These are phyloP conservation scores for Xylaria hypoxylon DNA, from an alignment of 2,329 filamentous ascomycete species.

Conservation along the genomic window DNA sequence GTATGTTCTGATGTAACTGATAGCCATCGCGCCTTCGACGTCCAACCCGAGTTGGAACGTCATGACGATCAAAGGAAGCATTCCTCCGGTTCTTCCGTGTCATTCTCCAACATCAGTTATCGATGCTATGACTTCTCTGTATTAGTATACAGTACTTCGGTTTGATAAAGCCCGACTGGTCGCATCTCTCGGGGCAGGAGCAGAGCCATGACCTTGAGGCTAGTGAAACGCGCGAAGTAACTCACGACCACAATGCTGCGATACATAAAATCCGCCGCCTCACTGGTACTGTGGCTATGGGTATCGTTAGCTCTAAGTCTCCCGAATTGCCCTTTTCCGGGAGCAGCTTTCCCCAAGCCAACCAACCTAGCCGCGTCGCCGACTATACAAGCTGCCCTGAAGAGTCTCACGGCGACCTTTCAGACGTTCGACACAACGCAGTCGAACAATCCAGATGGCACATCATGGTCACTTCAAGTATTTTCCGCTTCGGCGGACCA, in stretches of 20 bases:
- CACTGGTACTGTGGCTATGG: slow-evolving; percentile 11
- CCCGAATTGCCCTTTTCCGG: slow-evolving; percentile 53
- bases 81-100: neutral
- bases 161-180: slow-evolving; percentile 7
- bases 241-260: slow-evolving; percentile 11
- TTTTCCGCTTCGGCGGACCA: slow-evolving; percentile 45
- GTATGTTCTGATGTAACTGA: slow-evolving; percentile 18
- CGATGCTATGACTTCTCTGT: neutral
- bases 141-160: neutral
- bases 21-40: slow-evolving; percentile 1
- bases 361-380: slow-evolving; percentile 47
- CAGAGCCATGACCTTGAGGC: neutral
- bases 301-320: slow-evolving; percentile 34
- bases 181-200: neutral
- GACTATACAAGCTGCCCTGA: slow-evolving; percentile 47
- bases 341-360: slow-evolving; percentile 52
- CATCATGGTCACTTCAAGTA: slow-evolving; percentile 53
- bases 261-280: neutral
- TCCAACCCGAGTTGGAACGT: slow-evolving; percentile 2
- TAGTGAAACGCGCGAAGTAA: neutral
- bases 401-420: slow-evolving; percentile 50
- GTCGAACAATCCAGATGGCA: slow-evolving; percentile 48
- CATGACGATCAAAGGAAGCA: slow-evolving; percentile 13
- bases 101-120: too few species aligned
- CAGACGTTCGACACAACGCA: slow-evolving; percentile 45